Evolutionary conservation across 2,329 filamentous ascomycete genomes (phyloP).

Genomic region (Mycosphaerella arachidis): DNA sequence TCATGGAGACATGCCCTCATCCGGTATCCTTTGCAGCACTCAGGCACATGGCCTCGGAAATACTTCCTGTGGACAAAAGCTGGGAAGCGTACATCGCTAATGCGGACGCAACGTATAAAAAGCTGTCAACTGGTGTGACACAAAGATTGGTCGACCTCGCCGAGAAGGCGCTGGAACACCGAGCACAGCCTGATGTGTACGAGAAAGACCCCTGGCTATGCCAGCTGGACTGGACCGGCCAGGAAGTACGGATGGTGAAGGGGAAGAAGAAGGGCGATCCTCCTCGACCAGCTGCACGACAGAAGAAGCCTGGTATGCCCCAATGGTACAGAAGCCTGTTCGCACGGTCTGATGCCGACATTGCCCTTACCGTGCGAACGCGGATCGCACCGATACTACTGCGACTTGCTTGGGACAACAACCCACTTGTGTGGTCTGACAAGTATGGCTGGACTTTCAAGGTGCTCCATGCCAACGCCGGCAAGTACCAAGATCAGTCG

Average conservation of each 20-base stretch:
- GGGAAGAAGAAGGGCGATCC: slow-evolving; percentile 82
- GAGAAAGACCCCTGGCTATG: slow-evolving; percentile 80
- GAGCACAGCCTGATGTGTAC: slow-evolving; percentile 65
- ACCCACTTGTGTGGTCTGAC: slow-evolving; percentile 90
- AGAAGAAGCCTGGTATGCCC: slow-evolving; percentile 93
- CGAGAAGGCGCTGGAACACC: slow-evolving; percentile 71
- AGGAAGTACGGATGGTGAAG: slow-evolving; percentile 87
- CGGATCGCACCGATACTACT: slow-evolving; percentile 81
- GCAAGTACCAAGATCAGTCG: slow-evolving; percentile 65
- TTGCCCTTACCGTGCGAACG: slow-evolving; percentile 78
- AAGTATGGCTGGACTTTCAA: slow-evolving; percentile 89
- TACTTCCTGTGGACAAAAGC: slow-evolving; percentile 79
- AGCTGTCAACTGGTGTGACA: slow-evolving; percentile 71
- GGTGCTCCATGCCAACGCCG: slow-evolving; percentile 59
- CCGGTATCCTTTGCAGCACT: slow-evolving; percentile 95
- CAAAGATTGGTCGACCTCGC: slow-evolving; percentile 69
- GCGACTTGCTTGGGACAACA: slow-evolving; percentile 79
- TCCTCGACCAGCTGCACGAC: slow-evolving; percentile 69
- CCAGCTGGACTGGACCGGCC: slow-evolving; percentile 93
- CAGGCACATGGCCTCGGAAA: slow-evolving; percentile 87
- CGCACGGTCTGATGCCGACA: slow-evolving; percentile 59
- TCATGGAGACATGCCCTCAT: slow-evolving; percentile 85
- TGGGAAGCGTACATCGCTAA: slow-evolving; percentile 84
- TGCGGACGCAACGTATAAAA: slow-evolving; percentile 78
- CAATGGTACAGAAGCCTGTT: slow-evolving; percentile 95